These are phyloP conservation scores for Xylaria multiplex DNA, from an alignment of 2,329 filamentous ascomycete genomes.

Conservation along the genomic window DNA sequence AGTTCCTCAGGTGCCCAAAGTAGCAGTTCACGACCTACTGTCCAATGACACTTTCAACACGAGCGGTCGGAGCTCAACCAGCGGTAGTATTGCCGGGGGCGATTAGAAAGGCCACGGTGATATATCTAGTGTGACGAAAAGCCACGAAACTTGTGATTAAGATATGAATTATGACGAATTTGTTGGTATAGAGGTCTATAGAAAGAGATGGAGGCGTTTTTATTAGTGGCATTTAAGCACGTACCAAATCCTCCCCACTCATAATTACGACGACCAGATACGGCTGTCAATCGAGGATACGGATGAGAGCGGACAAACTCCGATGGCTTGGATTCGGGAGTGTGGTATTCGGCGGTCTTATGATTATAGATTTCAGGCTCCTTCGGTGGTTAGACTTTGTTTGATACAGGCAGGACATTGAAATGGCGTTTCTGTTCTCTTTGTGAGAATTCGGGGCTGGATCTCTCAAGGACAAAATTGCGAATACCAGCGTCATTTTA, in stretches of 20 bases:
- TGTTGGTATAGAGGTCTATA: slow-evolving; percentile 45
- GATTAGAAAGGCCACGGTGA: slow-evolving; percentile 70
- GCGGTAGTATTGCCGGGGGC: slow-evolving; percentile 79
- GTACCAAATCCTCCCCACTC: slow-evolving; percentile 31
- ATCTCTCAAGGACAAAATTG: slow-evolving; percentile 36
- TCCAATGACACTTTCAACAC: slow-evolving; percentile 71
- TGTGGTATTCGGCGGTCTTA: slow-evolving; percentile 37
- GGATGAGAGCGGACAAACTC: slow-evolving; percentile 35
- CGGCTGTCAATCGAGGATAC: slow-evolving; percentile 35
- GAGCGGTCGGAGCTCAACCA: slow-evolving; percentile 80
- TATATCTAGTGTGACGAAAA: slow-evolving; percentile 15
- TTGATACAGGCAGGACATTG: slow-evolving; percentile 40
- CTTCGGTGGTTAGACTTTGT: slow-evolving; percentile 47
- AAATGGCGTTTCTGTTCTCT: slow-evolving; percentile 37
- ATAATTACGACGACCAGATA: slow-evolving; percentile 38
- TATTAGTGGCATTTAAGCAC: slow-evolving; percentile 36
- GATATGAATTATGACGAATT: slow-evolving; percentile 48
- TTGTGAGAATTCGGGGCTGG: slow-evolving; percentile 32
- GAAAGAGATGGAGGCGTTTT: slow-evolving; percentile 46
- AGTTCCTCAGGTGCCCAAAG: slow-evolving; percentile 89
- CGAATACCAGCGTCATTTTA: slow-evolving; percentile 32
- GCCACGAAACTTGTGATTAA: slow-evolving; percentile 32
- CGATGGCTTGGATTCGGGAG: slow-evolving; percentile 33
- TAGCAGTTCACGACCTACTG: slow-evolving; percentile 86
- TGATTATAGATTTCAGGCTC: slow-evolving; percentile 47